Evolutionary conservation across 495 filamentous ascomycete genomes (phyloP).

Genomic region (Talaromyces borbonicus): DNA sequence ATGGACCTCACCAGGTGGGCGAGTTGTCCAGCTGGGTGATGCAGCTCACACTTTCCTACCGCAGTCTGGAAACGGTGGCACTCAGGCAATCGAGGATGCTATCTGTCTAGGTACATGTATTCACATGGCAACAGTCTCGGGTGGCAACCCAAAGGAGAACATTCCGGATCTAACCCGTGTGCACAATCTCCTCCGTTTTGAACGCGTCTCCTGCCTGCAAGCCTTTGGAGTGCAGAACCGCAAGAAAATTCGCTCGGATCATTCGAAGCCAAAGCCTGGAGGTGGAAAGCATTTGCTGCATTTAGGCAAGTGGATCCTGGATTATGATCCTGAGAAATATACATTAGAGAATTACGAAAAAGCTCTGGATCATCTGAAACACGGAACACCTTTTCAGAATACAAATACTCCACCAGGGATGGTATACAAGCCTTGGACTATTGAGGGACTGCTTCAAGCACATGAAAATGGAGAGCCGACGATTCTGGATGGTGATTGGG

Average conservation of each 20-base stretch:
- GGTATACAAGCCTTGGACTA: conserved; percentile 12
- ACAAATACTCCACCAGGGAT: conserved; percentile 13
- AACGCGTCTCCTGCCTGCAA: conserved; percentile 11
- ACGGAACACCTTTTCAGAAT: conserved; percentile 10
- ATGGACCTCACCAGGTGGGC: conserved; percentile 47
- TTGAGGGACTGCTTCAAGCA: conserved; percentile 10
- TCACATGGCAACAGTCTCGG: conserved; percentile 34
- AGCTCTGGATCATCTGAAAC: conserved; percentile 5
- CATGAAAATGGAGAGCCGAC: conserved; percentile 8
- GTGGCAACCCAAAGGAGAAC: no score
- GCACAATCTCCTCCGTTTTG: conserved; percentile 16
- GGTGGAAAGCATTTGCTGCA: no score
- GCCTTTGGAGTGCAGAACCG: conserved; percentile 11
- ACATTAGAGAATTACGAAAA: conserved; percentile 11
- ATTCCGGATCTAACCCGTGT: conserved; percentile 14
- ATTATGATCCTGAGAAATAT: conserved; percentile 15
- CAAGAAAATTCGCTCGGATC: background rate
- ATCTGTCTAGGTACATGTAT: conserved; percentile 53
- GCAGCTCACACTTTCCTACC: conserved; percentile 64
- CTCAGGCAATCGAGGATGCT: conserved; percentile 62
- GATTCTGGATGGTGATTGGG: conserved; percentile 12
- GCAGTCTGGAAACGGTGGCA: conserved; percentile 57
- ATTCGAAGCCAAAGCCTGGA: no score
- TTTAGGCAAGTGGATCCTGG: conserved; percentile 14
- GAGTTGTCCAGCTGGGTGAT: conserved; percentile 56